Base-by-base conservation (phyloP, 129 eudicot species). In the Centaurea solstitialis region DNA sequence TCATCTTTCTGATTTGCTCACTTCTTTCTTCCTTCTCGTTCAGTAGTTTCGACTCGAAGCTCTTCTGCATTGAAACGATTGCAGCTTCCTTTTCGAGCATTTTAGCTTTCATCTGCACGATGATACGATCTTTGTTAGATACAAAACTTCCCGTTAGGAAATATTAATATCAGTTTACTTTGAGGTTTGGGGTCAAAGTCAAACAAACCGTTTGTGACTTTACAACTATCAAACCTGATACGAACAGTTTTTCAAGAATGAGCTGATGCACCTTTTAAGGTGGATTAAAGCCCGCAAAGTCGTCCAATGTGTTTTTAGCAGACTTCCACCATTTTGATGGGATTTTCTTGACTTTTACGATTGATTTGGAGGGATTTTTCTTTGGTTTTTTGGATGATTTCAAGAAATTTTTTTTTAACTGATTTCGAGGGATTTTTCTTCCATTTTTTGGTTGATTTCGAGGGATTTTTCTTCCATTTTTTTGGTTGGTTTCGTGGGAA, bases 11-110 rank as follows among this genome's bases (percentile, higher is more conserved):
- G 12, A 86, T 77, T 73, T 83, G 89, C 83, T 85, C 80, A 35
- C 71, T 83, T 66, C 75, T 86, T 76, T 80, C 87, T 87, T 91
- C 93, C 71, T 84, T 85, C 83, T 87, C 93, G 26, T 80, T 87
- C 72, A 71, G 76, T 75, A 95, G 77, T 22, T 89, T 90, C 1
- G 79, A 80, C 83, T 87, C 91, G 23, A 82, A 89, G 74, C 80
- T 86, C 77, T 89, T 87, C 86, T 87, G 79, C 86, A 92, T 76
- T n/a, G 97, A 88, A 77, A 86, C 65, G 43, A 92, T 77, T 12
- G 88, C 83, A 76, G 90, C 91, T 77, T 89, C 93, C 82, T 91
- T 95, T 72, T 88, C 92, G 78, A 85, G 82, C 79, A 95, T 83
- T 76, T 87, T 79, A 12, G 15, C 50, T 82, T 79, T 81, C 82